These are phyloP conservation scores for Westerdykella ornata DNA, from an alignment of 2,329 filamentous ascomycete species.

Conservation along the genomic window DNA sequence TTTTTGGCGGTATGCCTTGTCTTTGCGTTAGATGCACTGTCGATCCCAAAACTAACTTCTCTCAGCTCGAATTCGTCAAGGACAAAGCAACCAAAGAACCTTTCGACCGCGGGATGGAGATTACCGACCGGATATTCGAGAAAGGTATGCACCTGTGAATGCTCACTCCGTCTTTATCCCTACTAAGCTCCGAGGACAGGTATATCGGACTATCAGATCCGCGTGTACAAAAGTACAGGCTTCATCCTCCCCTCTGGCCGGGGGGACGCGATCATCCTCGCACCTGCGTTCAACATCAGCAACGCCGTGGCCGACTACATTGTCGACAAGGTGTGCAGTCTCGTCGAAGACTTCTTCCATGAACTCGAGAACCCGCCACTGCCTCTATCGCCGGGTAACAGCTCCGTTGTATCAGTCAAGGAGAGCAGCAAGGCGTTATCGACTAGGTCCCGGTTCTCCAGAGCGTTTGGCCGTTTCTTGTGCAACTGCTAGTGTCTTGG, in stretches of 20 bases:
- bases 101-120: constrained; percentile 41
- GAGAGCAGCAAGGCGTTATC: too few species aligned
- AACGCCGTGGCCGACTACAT: constrained; percentile 51
- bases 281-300: constrained; percentile 61
- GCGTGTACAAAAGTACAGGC: constrained; percentile 58
- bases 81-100: constrained; percentile 50
- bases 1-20: constrained; percentile 49
- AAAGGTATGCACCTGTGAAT: constrained; percentile 36
- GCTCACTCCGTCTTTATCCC: not conserved
- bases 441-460: too few species aligned
- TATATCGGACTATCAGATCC: constrained; percentile 34
- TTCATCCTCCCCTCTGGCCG: constrained; percentile 49
- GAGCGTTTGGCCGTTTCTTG: too few species aligned
- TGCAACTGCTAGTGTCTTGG: too few species aligned
- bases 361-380: constrained; percentile 2
- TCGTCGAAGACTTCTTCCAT: constrained; percentile 47
- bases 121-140: constrained; percentile 48
- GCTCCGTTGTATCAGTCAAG: too few species aligned
- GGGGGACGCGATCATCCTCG: constrained; percentile 64
- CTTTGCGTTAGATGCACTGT: not conserved
- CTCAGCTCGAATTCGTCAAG: constrained; percentile 52
- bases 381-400: not conserved
- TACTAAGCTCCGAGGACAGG: not conserved
- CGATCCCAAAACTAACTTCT: constrained; percentile 6
- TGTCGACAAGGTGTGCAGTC: constrained; percentile 45